Base-by-base conservation (phyloP, 371 early-diverging fungal species). In the Mucor velutinosus region DNA sequence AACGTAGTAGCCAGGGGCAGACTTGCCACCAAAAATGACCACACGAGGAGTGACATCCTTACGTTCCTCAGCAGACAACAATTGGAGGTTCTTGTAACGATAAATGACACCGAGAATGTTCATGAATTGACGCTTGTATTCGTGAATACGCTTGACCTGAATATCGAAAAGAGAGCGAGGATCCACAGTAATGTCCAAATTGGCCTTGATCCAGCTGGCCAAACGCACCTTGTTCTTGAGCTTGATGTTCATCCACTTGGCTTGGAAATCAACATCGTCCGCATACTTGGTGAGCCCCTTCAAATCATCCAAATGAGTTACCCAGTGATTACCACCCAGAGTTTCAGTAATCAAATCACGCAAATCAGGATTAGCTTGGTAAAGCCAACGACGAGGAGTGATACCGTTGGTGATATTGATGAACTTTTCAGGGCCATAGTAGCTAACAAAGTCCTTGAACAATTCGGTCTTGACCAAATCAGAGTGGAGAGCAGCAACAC, bases 41-140 rank as follows among this genome's bases (percentile, higher is more conserved):
- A 93, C 95, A 63, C 93, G 93, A 58, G 90, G 93, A 37, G 91
- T 87, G 45, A 87, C 83, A 33, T 88, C 77, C 14, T 76, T 75
- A 62, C 86, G 85, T 67, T 92, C 88, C 19, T 82, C 83, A 25
- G 86, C 70, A 25, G 87, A 67, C 89, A 96, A 77, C 19, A 71
- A 76, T 83, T 94, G 92, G 69, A 97, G 81, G 3, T 76, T 70
- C 71, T 88, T 78, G 87, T 97, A 97, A 61, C 95, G 94, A 77
- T 95, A 87, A 73, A 96, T 94, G 59, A 95, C 95, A 58, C 89
- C 81, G 33, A 97, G 76, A 70, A 97, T 96, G 81, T 97, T 97
- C 94, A 97, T 93, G 76, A 95, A 94, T 83, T 97, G 97, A 63
- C 97, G 93, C 86, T 97, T 97, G 82, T 97, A 97, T 82, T 97